Evolutionary conservation across 2,329 filamentous ascomycete species (phyloP).

Genomic region (Botrytis aclada): DNA sequence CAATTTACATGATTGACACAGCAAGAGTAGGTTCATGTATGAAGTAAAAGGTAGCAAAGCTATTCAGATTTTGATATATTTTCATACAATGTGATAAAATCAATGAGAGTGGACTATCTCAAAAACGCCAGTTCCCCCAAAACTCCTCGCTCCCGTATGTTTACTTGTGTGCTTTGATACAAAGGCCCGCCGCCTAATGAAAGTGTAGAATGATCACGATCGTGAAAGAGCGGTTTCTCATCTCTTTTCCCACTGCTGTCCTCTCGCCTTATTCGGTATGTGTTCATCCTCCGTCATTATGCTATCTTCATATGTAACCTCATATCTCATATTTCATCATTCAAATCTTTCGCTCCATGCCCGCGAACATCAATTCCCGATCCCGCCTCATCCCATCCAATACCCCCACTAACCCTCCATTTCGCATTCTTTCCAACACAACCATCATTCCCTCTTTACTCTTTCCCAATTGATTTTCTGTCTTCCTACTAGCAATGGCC

Average conservation of each 20-base stretch:
- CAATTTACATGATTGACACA: neutral
- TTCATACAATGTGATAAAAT: constrained; percentile 16
- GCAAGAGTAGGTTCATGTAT: neutral
- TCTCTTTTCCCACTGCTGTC: neutral
- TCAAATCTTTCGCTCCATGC: constrained; percentile 20
- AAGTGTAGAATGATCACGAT: constrained; percentile 10
- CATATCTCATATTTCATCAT: constrained; percentile 20
- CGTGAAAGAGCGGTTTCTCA: neutral
- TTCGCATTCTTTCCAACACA: constrained; percentile 68
- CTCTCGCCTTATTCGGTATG: neutral
- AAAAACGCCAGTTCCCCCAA: constrained; percentile 21
- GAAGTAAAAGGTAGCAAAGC: neutral
- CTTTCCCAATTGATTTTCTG: constrained; percentile 74
- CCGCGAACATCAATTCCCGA: constrained; percentile 37
- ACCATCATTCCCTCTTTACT: constrained; percentile 81
- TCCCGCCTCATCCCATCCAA: constrained; percentile 68
- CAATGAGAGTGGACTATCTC: constrained; percentile 19
- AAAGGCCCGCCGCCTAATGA: constrained; percentile 22
- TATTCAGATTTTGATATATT: constrained; percentile 5
- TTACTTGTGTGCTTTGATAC: constrained; percentile 25
- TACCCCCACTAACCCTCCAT: constrained; percentile 65
- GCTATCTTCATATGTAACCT: constrained; percentile 4
- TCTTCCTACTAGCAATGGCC: constrained; percentile 72
- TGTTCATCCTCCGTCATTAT: neutral
- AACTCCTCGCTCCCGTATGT: constrained; percentile 34